A percentile compares a stretch with the other conserved stretches of the same genome.
These are phyloP conservation scores for Amoeboaphelidium occidentale DNA, from an alignment of 371 early-diverging fungal genomes.

Conservation along the genomic window DNA sequence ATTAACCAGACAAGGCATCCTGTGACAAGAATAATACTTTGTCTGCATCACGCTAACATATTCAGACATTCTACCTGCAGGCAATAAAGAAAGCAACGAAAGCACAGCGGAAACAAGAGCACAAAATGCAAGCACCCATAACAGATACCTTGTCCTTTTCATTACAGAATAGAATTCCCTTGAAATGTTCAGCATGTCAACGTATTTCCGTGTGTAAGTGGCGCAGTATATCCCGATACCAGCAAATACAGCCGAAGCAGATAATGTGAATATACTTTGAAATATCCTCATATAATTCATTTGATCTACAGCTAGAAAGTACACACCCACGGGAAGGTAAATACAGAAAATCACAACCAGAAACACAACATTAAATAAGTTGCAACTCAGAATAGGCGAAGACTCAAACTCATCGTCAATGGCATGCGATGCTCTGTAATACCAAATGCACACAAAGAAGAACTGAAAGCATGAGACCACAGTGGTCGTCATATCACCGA, in stretches of 20 bases:
- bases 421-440: background rate
- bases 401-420: too few species aligned
- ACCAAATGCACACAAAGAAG: background rate
- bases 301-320: too few species aligned
- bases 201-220: too few species aligned
- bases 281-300: too few species aligned
- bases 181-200: background rate
- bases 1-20: background rate
- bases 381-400: too few species aligned
- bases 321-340: too few species aligned
- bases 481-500: background rate
- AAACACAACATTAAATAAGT: too few species aligned
- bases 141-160: background rate
- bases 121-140: background rate
- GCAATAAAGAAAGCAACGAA: background rate
- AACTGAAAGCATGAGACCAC: background rate
- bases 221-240: too few species aligned
- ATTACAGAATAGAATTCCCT: background rate
- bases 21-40: background rate
- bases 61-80: too few species aligned
- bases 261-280: too few species aligned
- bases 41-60: background rate
- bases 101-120: background rate
- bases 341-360: too few species aligned
- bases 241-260: too few species aligned